phyloP scores from a whole-genome alignment of 257 asterid species.

The Galeopsis tetrahit region DNA sequence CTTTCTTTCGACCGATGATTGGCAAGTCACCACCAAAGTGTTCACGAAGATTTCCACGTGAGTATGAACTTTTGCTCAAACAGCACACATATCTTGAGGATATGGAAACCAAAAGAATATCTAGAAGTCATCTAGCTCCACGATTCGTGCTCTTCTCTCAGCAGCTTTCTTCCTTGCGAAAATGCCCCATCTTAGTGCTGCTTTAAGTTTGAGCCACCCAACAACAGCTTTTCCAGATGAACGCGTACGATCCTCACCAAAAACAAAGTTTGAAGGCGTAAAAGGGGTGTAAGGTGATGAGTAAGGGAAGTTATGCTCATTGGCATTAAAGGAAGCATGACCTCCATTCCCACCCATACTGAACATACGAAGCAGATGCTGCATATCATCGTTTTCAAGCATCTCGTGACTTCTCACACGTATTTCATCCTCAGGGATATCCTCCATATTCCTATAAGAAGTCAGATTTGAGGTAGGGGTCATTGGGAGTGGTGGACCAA shows the following conservation, averaged over 20 bases:
- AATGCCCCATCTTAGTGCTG: constrained; percentile 97
- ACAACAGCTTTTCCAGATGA: constrained; percentile 97
- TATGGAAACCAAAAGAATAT: background rate
- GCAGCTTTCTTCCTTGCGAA: constrained; percentile 93
- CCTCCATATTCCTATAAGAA: constrained; percentile 61
- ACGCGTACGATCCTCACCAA: constrained; percentile 66
- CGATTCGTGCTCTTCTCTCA: constrained; percentile 89
- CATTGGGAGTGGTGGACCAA: constrained; percentile 65
- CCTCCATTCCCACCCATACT: constrained; percentile 72
- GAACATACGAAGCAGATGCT: constrained; percentile 75
- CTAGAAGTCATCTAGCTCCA: constrained; percentile 75
- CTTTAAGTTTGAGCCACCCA: constrained; percentile 98
- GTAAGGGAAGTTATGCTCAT: constrained; percentile 52
- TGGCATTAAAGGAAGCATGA: constrained; percentile 47
- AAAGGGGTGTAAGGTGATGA: constrained; percentile 59
- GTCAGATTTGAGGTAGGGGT: constrained; percentile 55
- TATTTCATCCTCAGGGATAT: constrained; percentile 78
- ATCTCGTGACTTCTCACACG: constrained; percentile 90
- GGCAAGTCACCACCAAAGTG: constrained; percentile 22
- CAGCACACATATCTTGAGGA: constrained; percentile 17
- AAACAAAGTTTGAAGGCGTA: constrained; percentile 52
- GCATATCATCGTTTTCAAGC: constrained; percentile 96
- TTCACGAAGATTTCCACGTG: background rate
- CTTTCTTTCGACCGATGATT: background rate
- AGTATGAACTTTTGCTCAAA: constrained; percentile 4